Evolutionary conservation across 257 asterid species (phyloP).

Genomic region (Solanum peruvianum): DNA sequence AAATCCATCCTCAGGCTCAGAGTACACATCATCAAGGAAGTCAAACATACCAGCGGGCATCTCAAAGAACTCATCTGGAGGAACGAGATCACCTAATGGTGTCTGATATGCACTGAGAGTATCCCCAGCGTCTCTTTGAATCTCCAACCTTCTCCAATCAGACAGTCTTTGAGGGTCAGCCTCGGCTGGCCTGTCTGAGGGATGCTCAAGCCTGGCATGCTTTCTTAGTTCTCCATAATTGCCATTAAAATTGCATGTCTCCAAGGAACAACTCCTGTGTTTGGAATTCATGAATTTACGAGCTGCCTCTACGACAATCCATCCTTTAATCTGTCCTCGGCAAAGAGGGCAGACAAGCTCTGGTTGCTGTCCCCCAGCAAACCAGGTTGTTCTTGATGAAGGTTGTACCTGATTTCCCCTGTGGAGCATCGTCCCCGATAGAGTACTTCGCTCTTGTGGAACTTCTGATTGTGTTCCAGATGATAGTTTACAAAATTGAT

Average conservation of each 20-base stretch:
- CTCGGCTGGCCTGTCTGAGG: constrained; percentile 42
- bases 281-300: constrained; percentile 46
- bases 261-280: constrained; percentile 52
- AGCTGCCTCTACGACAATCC: constrained; percentile 31
- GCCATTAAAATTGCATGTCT: constrained; percentile 49
- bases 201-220: constrained; percentile 71
- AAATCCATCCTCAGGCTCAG: constrained; percentile 22
- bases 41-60: constrained; percentile 14
- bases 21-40: constrained; percentile 22
- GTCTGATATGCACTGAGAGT: constrained; percentile 34
- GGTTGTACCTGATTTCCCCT: neutral
- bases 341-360: constrained; percentile 64
- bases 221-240: constrained; percentile 48
- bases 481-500: constrained; percentile 40
- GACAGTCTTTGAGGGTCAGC: constrained; percentile 32
- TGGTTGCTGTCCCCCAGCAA: neutral
- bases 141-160: constrained; percentile 50
- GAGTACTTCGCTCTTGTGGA: neutral
- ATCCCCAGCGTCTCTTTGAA: constrained; percentile 40
- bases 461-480: constrained; percentile 6
- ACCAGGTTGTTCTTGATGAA: neutral
- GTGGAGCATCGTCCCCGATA: neutral
- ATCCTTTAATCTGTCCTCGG: constrained; percentile 48
- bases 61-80: constrained; percentile 7
- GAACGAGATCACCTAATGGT: constrained; percentile 16